Percentiles rank a stretch among this genome's conserved stretches.
Evolutionary conservation across 2,329 filamentous ascomycete species (phyloP).

Genomic region (Calonectria hongkongensis): DNA sequence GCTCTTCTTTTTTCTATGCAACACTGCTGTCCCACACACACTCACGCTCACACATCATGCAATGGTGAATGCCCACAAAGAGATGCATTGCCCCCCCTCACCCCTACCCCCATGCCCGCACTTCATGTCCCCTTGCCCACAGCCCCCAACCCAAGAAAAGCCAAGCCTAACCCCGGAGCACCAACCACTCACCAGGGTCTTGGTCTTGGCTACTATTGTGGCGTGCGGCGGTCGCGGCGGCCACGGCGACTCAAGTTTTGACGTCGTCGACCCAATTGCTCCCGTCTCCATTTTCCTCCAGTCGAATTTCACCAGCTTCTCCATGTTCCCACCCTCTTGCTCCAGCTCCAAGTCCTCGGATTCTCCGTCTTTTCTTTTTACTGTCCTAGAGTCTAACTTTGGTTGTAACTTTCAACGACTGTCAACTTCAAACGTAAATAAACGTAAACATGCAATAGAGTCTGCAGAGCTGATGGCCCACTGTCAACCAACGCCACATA

Average conservation of each 20-base stretch:
- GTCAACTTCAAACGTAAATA: constrained; percentile 29
- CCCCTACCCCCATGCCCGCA: constrained; percentile 17
- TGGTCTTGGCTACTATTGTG: constrained; percentile 19
- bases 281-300: constrained; percentile 22
- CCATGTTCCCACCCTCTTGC: constrained; percentile 26
- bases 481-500: constrained; percentile 22
- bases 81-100: constrained; percentile 24
- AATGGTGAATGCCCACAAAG: constrained; percentile 11
- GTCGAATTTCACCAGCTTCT: constrained; percentile 14
- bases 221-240: constrained; percentile 29
- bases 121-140: constrained; percentile 32
- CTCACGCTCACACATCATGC: constrained; percentile 26
- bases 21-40: constrained; percentile 24
- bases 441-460: constrained; percentile 26
- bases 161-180: constrained; percentile 24
- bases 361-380: constrained; percentile 21
- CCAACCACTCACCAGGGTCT: constrained; percentile 14
- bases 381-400: constrained; percentile 22
- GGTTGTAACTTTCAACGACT: constrained; percentile 23
- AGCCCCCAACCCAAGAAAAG: constrained; percentile 19
- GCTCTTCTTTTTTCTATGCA: constrained; percentile 27
- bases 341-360: constrained; percentile 29
- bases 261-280: constrained; percentile 32
- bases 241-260: constrained; percentile 31
- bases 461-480: constrained; percentile 22